Evolutionary conservation across 116 monocot genomes (phyloP), one percentile per base, ranked within the genome.

Genomic region (Phalaenopsis hybrid): DNA sequence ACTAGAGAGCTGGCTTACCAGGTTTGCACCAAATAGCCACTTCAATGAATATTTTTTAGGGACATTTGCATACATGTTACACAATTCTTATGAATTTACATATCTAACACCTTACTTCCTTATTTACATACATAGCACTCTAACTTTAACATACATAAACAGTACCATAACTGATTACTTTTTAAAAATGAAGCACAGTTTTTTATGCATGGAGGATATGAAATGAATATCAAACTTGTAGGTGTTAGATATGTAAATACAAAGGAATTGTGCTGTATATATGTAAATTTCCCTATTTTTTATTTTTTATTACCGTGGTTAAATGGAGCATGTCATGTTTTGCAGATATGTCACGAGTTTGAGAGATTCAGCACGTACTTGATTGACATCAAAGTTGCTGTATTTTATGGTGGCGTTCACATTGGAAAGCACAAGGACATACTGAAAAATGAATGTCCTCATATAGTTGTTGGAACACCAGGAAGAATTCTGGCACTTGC

Each of bases 351-450:
- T 34, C 95, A 95, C 52, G 99, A 99, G 76, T 99, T 99, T 82
- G 95, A 99, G 88, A 89, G 99, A 57, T 99, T 99, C 86, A 99
- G 91, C 81, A 99, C 91, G 41, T 99, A 95, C 81, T 76, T 99
- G 51, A 83, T 90, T 55, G 99, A 99, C 45, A 82, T 90, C 18
- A 99, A 94, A 70, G 88, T 99, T 85, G 99, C 94, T 48, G 99
- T 99, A 8, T 99, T 99, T 81, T 99, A 95, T 87, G 99, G 99
- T n/a, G 99, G 99, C 20, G 95, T 99, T 45, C 87, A 94, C 81
- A 91, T 99, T 81, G 75, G 81, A 73, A 91, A 84, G 52, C 99
- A 95, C 86, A 99, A 95, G 88, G 94, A 92, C 77, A 81, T 99
- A 73, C 86, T 99, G 57, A 95, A 94, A 83, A 99, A 99, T 84